Conservation (phyloP, 805 yeast species). For the Metschnikowia corniflorae region DNA sequence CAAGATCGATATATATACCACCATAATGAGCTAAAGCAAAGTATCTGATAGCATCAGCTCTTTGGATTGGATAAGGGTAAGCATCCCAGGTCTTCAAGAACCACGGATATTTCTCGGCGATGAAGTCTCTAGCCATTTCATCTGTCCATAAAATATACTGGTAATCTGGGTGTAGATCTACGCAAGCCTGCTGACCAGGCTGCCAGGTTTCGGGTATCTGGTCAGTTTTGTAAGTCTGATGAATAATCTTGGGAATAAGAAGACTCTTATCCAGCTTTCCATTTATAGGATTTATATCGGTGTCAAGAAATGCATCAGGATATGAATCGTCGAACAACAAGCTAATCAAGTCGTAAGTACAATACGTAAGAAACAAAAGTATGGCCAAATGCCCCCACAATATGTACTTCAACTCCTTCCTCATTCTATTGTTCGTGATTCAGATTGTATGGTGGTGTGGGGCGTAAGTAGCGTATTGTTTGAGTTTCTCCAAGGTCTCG, state of each 20-base stretch:
- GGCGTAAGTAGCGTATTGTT: no score
- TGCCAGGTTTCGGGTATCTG: conserved; percentile 81
- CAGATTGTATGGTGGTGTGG: no score
- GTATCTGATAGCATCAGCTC: conserved; percentile 90
- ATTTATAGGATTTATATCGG: conserved; percentile 56
- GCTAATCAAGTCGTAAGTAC: conserved; percentile 68
- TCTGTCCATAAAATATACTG: conserved; percentile 91
- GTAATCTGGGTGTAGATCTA: conserved; percentile 81
- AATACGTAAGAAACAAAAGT: conserved; percentile 52
- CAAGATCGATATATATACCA: conserved; percentile 86
- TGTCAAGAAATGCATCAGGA: conserved; percentile 57
- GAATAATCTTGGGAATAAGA: conserved; percentile 84
- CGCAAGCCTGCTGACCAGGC: conserved; percentile 71
- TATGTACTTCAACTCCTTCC: conserved; percentile 60
- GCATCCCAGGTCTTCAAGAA: conserved; percentile 73
- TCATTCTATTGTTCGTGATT: conserved; percentile 49
- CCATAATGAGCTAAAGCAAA: conserved; percentile 81
- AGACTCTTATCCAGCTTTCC: conserved; percentile 44
- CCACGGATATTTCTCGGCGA: conserved; percentile 81
- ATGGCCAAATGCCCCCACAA: conserved; percentile 57
- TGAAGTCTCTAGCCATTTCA: conserved; percentile 72
- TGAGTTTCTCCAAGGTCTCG: no score
- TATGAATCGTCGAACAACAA: conserved; percentile 69
- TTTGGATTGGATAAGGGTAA: conserved; percentile 75
- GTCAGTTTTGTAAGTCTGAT: conserved; percentile 83